Conservation (phyloP, 1,139 yeast species). For the Kluyveromyces sp. region DNA sequence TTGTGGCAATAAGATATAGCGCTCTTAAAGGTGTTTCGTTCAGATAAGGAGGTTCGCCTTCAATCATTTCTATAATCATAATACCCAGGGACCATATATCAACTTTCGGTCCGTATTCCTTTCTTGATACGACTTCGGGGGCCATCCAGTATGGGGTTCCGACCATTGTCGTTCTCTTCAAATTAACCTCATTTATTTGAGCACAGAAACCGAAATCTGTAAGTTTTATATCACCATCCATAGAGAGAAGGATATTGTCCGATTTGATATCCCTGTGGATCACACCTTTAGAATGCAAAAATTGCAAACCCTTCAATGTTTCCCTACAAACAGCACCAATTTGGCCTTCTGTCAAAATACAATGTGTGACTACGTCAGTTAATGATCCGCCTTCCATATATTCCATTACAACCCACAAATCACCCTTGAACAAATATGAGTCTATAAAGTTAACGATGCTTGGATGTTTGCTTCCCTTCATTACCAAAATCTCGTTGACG, state of each 20-base stretch:
- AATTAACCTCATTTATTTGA: slow-evolving; percentile 77
- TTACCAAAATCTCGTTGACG: slow-evolving; percentile 86
- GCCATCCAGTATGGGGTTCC: slow-evolving; percentile 99
- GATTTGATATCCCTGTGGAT: slow-evolving; percentile 95
- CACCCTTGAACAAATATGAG: slow-evolving; percentile 64
- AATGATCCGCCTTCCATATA: slow-evolving; percentile 97
- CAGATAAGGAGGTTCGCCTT: slow-evolving; percentile 96
- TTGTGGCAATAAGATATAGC: slow-evolving; percentile 84
- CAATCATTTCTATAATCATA: slow-evolving; percentile 97
- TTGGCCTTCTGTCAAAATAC: slow-evolving; percentile 95
- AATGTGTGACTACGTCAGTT: slow-evolving; percentile 91
- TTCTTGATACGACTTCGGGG: slow-evolving; percentile 90
- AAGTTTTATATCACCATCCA: slow-evolving; percentile 83
- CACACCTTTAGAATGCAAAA: slow-evolving; percentile 87
- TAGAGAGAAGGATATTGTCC: slow-evolving; percentile 77
- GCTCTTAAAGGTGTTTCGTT: slow-evolving; percentile 91
- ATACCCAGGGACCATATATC: slow-evolving; percentile 97
- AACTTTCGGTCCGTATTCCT: slow-evolving; percentile 94
- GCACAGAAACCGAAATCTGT: slow-evolving; percentile 87
- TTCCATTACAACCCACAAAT: slow-evolving; percentile 96
- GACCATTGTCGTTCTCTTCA: slow-evolving; percentile 93
- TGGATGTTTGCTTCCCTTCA: slow-evolving; percentile 86
- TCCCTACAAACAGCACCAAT: slow-evolving; percentile 95
- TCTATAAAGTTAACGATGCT: slow-evolving; percentile 91
- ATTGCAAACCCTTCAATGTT: slow-evolving; percentile 76